Evolutionary conservation across 2,329 filamentous ascomycete species (phyloP), one percentile per base, ranked within the genome.

Genomic region (Colletotrichum sp.): DNA sequence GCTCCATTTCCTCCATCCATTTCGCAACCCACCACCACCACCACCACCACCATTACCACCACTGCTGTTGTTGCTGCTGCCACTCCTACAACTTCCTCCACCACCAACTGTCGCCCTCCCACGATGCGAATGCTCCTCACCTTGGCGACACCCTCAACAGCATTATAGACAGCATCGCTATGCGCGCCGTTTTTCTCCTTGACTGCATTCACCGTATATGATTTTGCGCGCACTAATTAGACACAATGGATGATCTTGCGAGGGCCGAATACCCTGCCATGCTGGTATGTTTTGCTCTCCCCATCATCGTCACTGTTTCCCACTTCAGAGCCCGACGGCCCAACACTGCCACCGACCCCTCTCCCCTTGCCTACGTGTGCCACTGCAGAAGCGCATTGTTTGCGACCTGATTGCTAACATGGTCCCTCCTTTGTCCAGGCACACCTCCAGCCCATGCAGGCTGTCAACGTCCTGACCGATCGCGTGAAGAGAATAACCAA

Each of bases 241-340:
- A 77, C 80, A 85, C 82, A 82, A 95, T 95, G 92, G 94, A 95
- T 77, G 93, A 94, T 82, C 91, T 96, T 83, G 93, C 95, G 84
- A 92, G 96, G 87, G 90, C 94, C 86, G 96, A 98, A 87, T 99
- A 99, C 89, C 96, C 96, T 85, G 94, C 93, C 81, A 94, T 99
- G 92, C 93, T 98, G 93, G 96, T 98, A 90, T 66, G 69, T 69
- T 57, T 34, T 72, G 65, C 21, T 44, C 57, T 18, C 71, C 24
- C 55, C 34, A 49, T 62, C 24, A 21, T 72, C 68, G 60, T 67
- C 68, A 66, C 39, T 67, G 36, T 71, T 65, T 28, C 26, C 69
- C 34, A 34, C 16, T 65, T 32, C 39, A 39, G 55, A 72, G 26
- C 64, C 70, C 49, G 18, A 24, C 49, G 34, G 24, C 59, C 24